Conservation (phyloP, 495 filamentous ascomycete genomes). For the Lepidopterella palustris region DNA sequence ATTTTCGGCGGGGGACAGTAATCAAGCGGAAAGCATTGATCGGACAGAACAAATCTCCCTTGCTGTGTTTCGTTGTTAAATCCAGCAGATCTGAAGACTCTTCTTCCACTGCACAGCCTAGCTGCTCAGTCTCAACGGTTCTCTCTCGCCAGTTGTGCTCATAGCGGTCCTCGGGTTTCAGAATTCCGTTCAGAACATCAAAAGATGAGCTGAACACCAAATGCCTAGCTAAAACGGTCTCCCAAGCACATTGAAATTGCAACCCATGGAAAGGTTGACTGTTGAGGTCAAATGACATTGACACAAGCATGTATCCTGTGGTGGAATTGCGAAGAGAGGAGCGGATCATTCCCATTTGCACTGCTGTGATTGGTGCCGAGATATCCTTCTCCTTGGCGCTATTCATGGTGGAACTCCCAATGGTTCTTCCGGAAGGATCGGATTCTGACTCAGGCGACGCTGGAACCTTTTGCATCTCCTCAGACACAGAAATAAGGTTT, state of each 20-base stretch:
- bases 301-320: conserved; percentile 1
- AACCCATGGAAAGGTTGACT: background rate
- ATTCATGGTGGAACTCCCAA: background rate
- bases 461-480: background rate
- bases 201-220: conserved; percentile 1
- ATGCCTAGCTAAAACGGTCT: background rate
- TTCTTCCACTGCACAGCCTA: background rate
- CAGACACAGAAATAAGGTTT: background rate
- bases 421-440: background rate
- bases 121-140: background rate
- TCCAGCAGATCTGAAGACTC: background rate
- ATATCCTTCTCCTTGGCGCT: background rate
- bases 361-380: background rate
- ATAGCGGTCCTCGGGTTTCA: background rate
- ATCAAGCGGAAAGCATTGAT: conserved; percentile 1
- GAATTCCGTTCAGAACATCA: background rate
- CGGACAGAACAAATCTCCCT: background rate
- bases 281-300: background rate
- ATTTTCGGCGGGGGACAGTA: background rate
- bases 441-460: background rate
- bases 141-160: background rate
- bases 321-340: background rate
- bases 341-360: conserved; percentile 8
- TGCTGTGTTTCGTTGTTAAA: background rate
- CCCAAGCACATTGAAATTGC: conserved; percentile 1